Evolutionary conservation across 352 stramenopile species (phyloP), one percentile per base, ranked within the genome.

Genomic region (Thraustochytrium striatum): DNA sequence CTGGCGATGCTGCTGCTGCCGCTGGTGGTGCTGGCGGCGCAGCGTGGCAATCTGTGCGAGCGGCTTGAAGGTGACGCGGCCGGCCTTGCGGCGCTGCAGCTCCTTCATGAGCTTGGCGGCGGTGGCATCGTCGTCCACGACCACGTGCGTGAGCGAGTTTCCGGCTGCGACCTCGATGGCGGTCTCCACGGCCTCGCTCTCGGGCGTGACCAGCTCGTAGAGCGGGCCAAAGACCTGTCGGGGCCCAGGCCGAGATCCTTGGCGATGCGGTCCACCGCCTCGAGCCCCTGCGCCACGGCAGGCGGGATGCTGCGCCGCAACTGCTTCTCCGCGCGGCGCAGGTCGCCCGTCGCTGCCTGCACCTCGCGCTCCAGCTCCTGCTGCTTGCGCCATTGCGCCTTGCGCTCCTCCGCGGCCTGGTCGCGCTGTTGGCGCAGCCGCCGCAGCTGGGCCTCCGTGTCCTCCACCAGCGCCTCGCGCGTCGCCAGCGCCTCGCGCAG

Each of bases 91-190:
- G 72, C 90, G 87, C 82, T 98, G 94, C 33, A 99, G 86, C 32
- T 96, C 89, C 61, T 88, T 87, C 91, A 99, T 97, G 57, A 99
- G 90, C 38, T 87, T 81, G 13, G 94, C 89, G 1, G 95, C 96
- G 19, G 95, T 98, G 57, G 95, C 93, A 82, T 99, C 96, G 1
- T 91, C 97, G 85, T 99, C 95, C 28, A 99, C 97, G 61, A 99
- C 94, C 19, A 99, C 93, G 83, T 99, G 94, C 85, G 98, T 99
- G 30, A 99, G 89, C 52, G 90, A 88, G 39, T 93, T 95, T 8
- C 96, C 93, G 2, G 95, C 95, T 44, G 96, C 94, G 69, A 98
- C 93, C 83, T 99, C 96, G 0, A 97, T 87, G 35, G 94, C 95
- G 16, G 91, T 97, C 69, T 91, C 94, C 82, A 98, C 99, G 35